Evolutionary conservation across 2,329 filamentous ascomycete genomes (phyloP).

Genomic region (Botrytis tulipae): DNA sequence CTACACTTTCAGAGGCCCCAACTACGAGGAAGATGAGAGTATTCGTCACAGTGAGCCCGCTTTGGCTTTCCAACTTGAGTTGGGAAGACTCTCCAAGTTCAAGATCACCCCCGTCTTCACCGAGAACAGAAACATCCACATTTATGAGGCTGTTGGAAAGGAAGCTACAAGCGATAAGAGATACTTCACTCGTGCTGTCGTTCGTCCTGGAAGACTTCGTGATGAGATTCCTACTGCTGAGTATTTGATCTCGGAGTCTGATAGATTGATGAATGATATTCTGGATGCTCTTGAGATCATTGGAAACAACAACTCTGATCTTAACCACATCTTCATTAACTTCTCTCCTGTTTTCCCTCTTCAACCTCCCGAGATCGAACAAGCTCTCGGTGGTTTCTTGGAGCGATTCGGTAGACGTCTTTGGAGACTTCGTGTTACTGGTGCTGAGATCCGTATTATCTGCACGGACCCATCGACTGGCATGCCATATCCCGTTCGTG

Average conservation of each 20-base stretch:
- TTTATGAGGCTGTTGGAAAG: conserved; percentile 96
- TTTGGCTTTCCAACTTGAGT: conserved; percentile 96
- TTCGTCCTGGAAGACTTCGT: conserved; percentile 87
- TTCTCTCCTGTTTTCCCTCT: conserved; percentile 97
- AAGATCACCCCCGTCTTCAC: conserved; percentile 98
- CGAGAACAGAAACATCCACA: conserved; percentile 98
- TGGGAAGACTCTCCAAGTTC: conserved; percentile 92
- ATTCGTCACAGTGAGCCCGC: conserved; percentile 97
- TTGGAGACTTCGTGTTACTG: conserved; percentile 94
- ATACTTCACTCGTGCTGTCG: conserved; percentile 96
- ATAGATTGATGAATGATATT: conserved; percentile 95
- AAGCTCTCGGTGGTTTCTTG: conserved; percentile 90
- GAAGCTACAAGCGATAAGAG: conserved; percentile 94
- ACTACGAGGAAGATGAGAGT: conserved; percentile 86
- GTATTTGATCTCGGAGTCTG: conserved; percentile 95
- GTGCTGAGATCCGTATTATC: conserved; percentile 96
- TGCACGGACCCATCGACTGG: conserved; percentile 88
- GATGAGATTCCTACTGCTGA: conserved; percentile 98
- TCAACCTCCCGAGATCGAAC: conserved; percentile 82
- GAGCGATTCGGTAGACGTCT: conserved; percentile 93
- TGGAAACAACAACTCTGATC: conserved; percentile 97
- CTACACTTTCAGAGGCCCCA: conserved; percentile 95
- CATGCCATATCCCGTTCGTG: conserved; percentile 84
- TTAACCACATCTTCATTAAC: conserved; percentile 99
- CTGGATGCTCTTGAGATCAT: conserved; percentile 97